These are phyloP conservation scores for Paramecium bursaria DNA, from an alignment of 73 alveolate genomes.

Conservation along the genomic window DNA sequence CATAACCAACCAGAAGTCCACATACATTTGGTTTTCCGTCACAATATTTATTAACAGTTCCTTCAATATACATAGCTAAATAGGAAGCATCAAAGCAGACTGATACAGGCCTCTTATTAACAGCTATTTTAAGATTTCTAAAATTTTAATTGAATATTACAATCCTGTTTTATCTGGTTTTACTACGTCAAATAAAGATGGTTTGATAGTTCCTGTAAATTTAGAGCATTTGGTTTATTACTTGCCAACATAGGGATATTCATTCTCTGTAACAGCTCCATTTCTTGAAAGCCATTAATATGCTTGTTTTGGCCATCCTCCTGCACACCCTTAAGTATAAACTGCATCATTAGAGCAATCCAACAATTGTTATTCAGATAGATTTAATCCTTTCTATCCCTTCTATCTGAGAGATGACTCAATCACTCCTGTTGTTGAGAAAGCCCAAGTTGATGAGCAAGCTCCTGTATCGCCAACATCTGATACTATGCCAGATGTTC, in stretches of 20 bases:
- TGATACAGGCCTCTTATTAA: background rate
- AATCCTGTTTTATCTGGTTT: no score
- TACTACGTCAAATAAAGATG: no score
- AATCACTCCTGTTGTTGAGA: slow-evolving; percentile 13
- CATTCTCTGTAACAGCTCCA: slow-evolving; percentile 11
- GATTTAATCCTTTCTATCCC: background rate
- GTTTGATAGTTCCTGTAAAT: no score
- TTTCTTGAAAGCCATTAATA: background rate
- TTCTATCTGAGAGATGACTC: slow-evolving; percentile 37
- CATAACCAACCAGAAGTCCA: slow-evolving; percentile 84
- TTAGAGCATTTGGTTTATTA: no score
- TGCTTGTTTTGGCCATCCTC: slow-evolving; percentile 19
- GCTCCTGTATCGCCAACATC: slow-evolving; percentile 69
- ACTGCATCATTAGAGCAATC: slow-evolving; percentile 1
- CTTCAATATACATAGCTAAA: background rate
- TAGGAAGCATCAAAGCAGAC: slow-evolving; percentile 50
- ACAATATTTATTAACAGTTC: slow-evolving; percentile 28
- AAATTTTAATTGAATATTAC: no score
- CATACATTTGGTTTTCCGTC: slow-evolving; percentile 70
- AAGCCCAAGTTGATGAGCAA: slow-evolving; percentile 63
- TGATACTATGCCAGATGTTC: slow-evolving; percentile 65
- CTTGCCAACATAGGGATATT: slow-evolving; percentile 17
- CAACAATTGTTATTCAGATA: slow-evolving; percentile 4
- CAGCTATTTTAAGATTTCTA: no score
- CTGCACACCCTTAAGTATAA: background rate